Conservation (phyloP, 768 basidiomycete species). For the Rhizopogon rudus region DNA sequence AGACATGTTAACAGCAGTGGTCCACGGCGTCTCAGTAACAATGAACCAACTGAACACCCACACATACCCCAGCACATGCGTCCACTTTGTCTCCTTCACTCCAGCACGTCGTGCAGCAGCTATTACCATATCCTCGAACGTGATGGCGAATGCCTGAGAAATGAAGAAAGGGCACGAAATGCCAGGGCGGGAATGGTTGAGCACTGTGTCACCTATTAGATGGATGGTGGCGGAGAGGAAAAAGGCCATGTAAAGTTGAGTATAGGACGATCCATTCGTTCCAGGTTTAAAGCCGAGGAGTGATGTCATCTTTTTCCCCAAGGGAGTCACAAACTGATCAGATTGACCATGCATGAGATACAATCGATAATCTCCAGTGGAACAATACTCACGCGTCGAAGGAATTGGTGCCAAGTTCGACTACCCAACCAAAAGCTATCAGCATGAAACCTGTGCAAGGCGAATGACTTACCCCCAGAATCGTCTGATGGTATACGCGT, state of each 20-base stretch:
- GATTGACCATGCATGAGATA: neutral
- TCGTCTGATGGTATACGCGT: constrained; percentile 34
- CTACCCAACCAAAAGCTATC: constrained; percentile 8
- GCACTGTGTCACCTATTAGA: constrained; percentile 26
- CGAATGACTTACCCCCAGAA: constrained; percentile 35
- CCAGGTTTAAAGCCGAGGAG: constrained; percentile 21
- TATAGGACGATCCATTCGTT: constrained; percentile 22
- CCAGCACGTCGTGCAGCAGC: constrained; percentile 10
- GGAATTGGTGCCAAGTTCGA: constrained; percentile 34
- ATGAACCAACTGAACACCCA: constrained; percentile 26
- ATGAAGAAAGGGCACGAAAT: constrained; percentile 20
- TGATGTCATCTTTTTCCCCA: constrained; percentile 20
- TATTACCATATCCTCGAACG: constrained; percentile 28
- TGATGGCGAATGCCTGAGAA: constrained; percentile 30
- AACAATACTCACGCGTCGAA: constrained; percentile 27
- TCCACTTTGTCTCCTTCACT: constrained; percentile 4
- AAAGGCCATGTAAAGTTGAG: constrained; percentile 33
- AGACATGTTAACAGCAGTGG: neutral
- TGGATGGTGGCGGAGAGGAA: constrained; percentile 30
- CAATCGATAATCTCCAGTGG: neutral
- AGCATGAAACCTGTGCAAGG: neutral
- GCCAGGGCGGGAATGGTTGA: constrained; percentile 7
- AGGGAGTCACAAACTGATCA: constrained; percentile 21
- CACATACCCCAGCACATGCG: constrained; percentile 16
- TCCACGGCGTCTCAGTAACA: neutral